Conservation (phyloP, 2,329 filamentous ascomycete species). For the Mollisiaceae sp. region DNA sequence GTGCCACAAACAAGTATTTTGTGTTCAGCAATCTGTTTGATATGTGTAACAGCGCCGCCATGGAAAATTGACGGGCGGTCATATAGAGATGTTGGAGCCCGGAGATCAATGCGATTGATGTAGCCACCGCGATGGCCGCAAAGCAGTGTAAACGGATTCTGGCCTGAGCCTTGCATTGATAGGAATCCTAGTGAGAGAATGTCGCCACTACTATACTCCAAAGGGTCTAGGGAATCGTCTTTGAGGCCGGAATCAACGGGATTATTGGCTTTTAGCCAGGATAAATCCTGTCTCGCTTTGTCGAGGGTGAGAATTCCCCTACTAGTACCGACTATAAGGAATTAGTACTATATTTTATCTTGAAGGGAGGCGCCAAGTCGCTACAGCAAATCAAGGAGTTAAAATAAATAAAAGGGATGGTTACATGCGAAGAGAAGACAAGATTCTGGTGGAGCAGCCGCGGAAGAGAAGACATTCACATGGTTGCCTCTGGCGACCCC, state of each 20-base stretch:
- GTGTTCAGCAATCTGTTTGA: constrained; percentile 54
- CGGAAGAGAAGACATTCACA: constrained; percentile 46
- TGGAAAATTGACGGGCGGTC: constrained; percentile 40
- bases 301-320: constrained; percentile 51
- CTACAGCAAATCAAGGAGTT: too few relatives aligned
- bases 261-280: constrained; percentile 24
- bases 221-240: constrained; percentile 45
- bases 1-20: constrained; percentile 60
- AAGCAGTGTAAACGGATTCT: constrained; percentile 48
- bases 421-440: constrained; percentile 48
- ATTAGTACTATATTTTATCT: too few relatives aligned
- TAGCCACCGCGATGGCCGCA: constrained; percentile 56
- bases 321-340: constrained; percentile 49
- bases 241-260: constrained; percentile 42
- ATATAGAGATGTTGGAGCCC: constrained; percentile 36
- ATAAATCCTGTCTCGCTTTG: constrained; percentile 20
- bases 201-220: too few relatives aligned
- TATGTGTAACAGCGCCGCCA: constrained; percentile 51
- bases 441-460: constrained; percentile 49
- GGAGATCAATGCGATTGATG: constrained; percentile 45
- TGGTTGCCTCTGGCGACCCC: constrained; percentile 27
- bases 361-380: too few relatives aligned
- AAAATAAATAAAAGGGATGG: too few relatives aligned
- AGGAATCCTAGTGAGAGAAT: constrained; percentile 52
- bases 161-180: constrained; percentile 42